Conservation (phyloP, 2,329 filamentous ascomycete species). For the Pseudopithomyces chartarum region DNA sequence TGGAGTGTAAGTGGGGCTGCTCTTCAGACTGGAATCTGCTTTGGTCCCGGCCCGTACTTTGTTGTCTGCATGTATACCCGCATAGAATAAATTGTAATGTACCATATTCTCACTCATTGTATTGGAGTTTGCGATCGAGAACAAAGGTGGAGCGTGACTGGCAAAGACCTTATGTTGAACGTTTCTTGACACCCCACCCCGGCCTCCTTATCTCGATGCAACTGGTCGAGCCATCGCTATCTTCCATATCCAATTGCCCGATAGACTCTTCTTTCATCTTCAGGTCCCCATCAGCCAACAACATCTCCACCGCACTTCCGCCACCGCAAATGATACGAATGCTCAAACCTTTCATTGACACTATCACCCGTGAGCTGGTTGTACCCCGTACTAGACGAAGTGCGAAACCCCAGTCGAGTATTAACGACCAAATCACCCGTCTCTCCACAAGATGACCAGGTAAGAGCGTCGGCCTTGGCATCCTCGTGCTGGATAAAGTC, state of each 20-base stretch:
- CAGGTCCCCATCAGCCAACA: neutral
- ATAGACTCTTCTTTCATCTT: no score
- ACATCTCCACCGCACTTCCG: conserved; percentile 26
- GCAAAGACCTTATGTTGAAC: no score
- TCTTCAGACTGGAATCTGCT: neutral
- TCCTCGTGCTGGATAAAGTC: conserved; percentile 31
- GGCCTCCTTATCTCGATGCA: no score
- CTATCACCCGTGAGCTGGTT: conserved; percentile 49
- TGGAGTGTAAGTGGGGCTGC: neutral
- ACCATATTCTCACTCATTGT: neutral
- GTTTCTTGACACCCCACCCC: no score
- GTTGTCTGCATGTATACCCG: conserved; percentile 1
- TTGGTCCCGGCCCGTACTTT: neutral
- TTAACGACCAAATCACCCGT: conserved; percentile 56
- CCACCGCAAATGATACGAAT: conserved; percentile 45
- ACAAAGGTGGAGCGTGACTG: no score
- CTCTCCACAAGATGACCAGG: conserved; percentile 55
- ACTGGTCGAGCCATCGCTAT: no score
- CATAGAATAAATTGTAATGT: neutral
- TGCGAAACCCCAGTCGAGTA: conserved; percentile 47
- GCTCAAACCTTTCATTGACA: conserved; percentile 46
- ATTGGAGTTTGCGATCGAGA: neutral
- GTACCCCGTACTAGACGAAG: conserved; percentile 24
- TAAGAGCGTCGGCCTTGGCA: conserved; percentile 45
- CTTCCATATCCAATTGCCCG: no score